Base-by-base conservation (phyloP, 2,329 filamentous ascomycete species). In the Penicillium sp. region DNA sequence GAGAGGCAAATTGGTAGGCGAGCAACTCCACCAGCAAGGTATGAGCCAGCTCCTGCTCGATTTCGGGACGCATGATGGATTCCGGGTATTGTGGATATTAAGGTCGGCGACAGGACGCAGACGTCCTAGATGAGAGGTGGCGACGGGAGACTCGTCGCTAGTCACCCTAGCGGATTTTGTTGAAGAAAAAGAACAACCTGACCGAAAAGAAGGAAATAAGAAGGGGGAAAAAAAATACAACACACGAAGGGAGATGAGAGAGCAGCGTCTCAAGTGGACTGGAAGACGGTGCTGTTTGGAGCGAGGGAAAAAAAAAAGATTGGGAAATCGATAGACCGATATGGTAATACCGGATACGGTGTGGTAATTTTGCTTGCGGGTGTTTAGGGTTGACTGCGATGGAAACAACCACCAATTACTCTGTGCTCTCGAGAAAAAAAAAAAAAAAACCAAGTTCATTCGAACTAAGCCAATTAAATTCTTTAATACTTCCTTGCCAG, bases 21-120 rank as follows among this genome's bases (percentile, higher is more conserved):
- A 98, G 81, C 50, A 98, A 85, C 81, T 98, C 92, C 52, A 98
- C 86, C 64, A 98, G 85, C 70, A 98, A 80, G 54, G 90, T 96
- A 71, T 98, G 90, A 62, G 92, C 85, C 68, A 98, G 85, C 76
- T 98, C 92, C 72, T 98, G 92, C 81, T 98, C 90, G 69, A 96
- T 77, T 79, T 98, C 92, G 68, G 92, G 92, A 75, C 86, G 86
- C 90, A 96, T 96, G 57, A 59, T 82, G 72, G 50, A 47, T 42
- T 46, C 40, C 44, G 48, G 53, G 48, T 43, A 52, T 52, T 41
- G 44, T 42, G 41, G 35, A 40, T 34, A 47, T 40, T 45, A 48
- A 36, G 22, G 38, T 41, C 32, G 34, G 29, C 33, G 43, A 41
- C 44, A 48, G 40, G 49, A 50, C 38, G 13, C 13, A 30, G 29